Percentiles rank a stretch among this genome's conserved stretches.
These are phyloP conservation scores for Carnegiea gigantea DNA, from an alignment of 179 eudicot species.

Conservation along the genomic window DNA sequence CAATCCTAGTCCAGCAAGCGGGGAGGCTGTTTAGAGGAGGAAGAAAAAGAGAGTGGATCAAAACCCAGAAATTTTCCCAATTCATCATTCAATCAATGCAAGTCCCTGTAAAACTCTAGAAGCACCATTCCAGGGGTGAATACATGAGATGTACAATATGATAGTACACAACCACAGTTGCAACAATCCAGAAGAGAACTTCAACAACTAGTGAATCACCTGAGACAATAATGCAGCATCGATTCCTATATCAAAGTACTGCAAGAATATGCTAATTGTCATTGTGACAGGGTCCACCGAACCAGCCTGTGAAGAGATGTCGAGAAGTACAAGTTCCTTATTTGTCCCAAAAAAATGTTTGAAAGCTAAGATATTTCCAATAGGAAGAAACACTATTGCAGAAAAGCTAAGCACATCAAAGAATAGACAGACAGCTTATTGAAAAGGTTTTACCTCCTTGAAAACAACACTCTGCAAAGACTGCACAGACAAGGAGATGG, in stretches of 20 bases:
- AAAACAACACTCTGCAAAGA: constrained; percentile 99
- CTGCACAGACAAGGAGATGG: constrained; percentile 49
- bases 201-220: constrained; percentile 39
- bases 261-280: constrained; percentile 85
- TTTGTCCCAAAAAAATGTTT: constrained; percentile 1
- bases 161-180: background rate
- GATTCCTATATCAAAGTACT: constrained; percentile 91
- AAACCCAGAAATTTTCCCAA: background rate
- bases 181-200: background rate
- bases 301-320: constrained; percentile 64
- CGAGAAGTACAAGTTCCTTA: background rate
- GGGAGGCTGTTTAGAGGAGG: too few relatives aligned
- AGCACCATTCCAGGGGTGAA: background rate
- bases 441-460: constrained; percentile 62
- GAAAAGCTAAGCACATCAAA: constrained; percentile 10
- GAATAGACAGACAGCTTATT: constrained; percentile 16
- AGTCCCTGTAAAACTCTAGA: background rate
- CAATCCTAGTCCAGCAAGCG: too few relatives aligned
- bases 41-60: background rate
- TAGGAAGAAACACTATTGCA: background rate
- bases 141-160: background rate
- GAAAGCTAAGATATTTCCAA: constrained; percentile 15
- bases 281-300: constrained; percentile 96
- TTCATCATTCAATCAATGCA: background rate
- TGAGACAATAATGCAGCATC: constrained; percentile 80